phyloP scores from a whole-genome alignment of 257 asterid species.

The Echium plantagineum region DNA sequence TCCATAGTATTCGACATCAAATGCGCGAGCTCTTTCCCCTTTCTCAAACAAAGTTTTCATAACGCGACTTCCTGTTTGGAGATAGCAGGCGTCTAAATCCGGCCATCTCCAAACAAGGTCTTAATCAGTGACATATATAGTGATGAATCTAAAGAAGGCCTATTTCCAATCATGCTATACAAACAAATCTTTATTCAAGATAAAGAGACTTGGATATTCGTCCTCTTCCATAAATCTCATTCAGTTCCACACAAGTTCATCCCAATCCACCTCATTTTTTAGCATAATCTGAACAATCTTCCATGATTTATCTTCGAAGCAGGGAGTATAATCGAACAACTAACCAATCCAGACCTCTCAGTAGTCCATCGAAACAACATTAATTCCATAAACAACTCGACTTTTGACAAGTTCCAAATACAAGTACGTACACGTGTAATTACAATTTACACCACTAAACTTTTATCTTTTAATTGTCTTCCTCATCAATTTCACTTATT shows the following conservation, averaged over 20 bases:
- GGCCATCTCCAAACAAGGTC: constrained; percentile 75
- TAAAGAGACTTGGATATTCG: constrained; percentile 53
- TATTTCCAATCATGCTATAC: constrained; percentile 75
- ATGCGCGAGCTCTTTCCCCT: constrained; percentile 60
- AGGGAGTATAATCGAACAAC: constrained; percentile 60
- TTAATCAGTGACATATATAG: constrained; percentile 65
- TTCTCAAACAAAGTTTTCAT: constrained; percentile 89
- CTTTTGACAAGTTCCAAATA: constrained; percentile 34
- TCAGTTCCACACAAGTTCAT: constrained; percentile 83
- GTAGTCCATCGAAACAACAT: constrained; percentile 99
- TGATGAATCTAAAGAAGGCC: constrained; percentile 65
- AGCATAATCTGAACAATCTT: constrained; percentile 82
- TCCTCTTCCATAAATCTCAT: constrained; percentile 67
- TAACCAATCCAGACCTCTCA: constrained; percentile 55
- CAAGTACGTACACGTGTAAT: too few species aligned
- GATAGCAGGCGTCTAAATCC: too few species aligned
- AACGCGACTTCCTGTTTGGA: constrained; percentile 88
- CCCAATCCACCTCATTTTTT: constrained; percentile 71
- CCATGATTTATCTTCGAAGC: constrained; percentile 76
- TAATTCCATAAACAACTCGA: too few species aligned
- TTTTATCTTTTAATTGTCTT: too few species aligned
- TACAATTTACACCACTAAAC: too few species aligned
- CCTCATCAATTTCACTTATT: too few species aligned
- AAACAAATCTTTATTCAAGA: constrained; percentile 56
- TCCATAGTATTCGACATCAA: constrained; percentile 56